Base-by-base conservation (phyloP, 352 stramenopile species). In the Phytophthora melonis region DNA sequence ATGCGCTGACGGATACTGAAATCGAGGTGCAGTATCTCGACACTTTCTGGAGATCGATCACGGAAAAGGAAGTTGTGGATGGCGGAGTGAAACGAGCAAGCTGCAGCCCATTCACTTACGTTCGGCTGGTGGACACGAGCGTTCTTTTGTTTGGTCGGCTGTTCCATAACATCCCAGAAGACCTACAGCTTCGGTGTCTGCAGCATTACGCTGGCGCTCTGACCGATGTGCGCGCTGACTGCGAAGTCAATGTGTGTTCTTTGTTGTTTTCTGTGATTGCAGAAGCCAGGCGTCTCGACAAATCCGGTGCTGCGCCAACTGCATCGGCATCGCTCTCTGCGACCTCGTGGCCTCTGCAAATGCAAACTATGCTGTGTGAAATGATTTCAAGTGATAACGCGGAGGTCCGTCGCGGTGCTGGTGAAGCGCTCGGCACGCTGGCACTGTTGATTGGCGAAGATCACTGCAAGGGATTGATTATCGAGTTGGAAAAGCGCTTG, bases 21-120 rank as follows among this genome's bases (percentile, higher is more conserved):
- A 69, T 97, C 5, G 90, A 97, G 55, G 77, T 94, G 4, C 88
- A 95, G 77, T 95, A 96, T 68, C 63, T 93, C 14, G 90, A 97
- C 65, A 87, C 81, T 4, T 95, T 94, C 70, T 89, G 81, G 84
- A 73, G 75, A 5, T 71, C 83, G 7, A 74, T 80, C 9, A 82
- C 68, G 60, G 78, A 88, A 45, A 74, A 68, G 34, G 69, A 83
- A 8, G 41, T 41, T 39, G 45, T 67, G 21, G 64, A 79, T 56
- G 70, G 82, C 32, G 34, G 74, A 27, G 77, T 70, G 18, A 81
- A 82, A 36, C 78, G 68, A 10, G 71, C 72, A 11, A 76, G 73
- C 36, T 91, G 83, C 72, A 97, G 88, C 64, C 86, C 83, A 27
- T 93, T 94, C 47, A 96, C 89, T 32, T 92, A 93, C 41, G 84